A percentile compares a stretch with the other conserved stretches of the same genome.
These are phyloP conservation scores for Ophiorrhiza pumila DNA, from an alignment of 257 asterid species.

Conservation along the genomic window DNA sequence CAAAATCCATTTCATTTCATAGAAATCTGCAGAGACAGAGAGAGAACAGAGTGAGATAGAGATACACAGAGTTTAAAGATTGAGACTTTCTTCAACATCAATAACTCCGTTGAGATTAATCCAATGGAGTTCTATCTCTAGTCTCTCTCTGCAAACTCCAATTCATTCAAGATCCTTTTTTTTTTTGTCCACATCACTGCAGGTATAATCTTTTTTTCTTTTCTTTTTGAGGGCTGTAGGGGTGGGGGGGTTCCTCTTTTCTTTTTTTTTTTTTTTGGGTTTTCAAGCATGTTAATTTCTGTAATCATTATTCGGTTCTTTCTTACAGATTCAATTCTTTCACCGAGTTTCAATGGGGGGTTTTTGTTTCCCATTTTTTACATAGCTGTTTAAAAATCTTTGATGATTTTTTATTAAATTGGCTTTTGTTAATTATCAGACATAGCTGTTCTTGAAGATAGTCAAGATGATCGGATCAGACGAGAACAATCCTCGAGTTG, in stretches of 20 bases:
- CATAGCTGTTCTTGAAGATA: slow-evolving; percentile 12
- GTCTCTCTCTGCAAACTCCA: slow-evolving; percentile 14
- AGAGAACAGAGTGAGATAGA: slow-evolving; percentile 16
- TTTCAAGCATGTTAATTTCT: not conserved
- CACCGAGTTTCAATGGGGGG: not conserved
- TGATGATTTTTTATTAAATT: too few relatives aligned
- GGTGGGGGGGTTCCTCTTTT: slow-evolving; percentile 23
- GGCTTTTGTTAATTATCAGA: slow-evolving; percentile 17
- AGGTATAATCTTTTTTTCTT: slow-evolving; percentile 18
- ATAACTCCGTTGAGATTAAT: slow-evolving; percentile 27
- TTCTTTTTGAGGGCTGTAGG: too few relatives aligned
- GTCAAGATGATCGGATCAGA: slow-evolving; percentile 63
- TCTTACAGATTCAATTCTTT: not conserved
- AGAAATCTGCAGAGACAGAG: slow-evolving; percentile 5
- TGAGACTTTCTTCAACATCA: slow-evolving; percentile 13
- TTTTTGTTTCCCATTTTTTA: not conserved
- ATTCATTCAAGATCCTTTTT: slow-evolving; percentile 7
- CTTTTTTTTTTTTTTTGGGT: slow-evolving; percentile 21
- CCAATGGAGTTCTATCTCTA: slow-evolving; percentile 31
- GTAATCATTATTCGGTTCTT: not conserved
- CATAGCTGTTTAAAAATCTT: too few relatives aligned
- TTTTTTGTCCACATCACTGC: not conserved
- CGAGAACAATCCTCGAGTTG: slow-evolving; percentile 53
- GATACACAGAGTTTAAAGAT: not conserved
- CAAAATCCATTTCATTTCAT: not conserved